phyloP scores from a whole-genome alignment of 495 filamentous ascomycete genomes.

The Neurospora sp. region DNA sequence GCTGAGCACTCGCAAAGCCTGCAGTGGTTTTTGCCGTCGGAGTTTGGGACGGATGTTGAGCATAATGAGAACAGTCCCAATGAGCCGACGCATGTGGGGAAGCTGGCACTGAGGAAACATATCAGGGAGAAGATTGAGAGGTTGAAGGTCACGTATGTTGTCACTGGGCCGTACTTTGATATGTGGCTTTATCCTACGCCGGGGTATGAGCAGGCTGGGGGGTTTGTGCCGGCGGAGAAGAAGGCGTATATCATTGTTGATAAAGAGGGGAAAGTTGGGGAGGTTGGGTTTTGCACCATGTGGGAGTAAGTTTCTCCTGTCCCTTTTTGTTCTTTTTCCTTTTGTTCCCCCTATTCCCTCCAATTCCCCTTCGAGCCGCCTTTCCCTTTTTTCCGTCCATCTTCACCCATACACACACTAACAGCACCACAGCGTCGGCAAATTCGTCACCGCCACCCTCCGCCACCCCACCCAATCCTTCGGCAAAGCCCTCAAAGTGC shows the following conservation, averaged over 20 bases:
- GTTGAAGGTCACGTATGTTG: constrained; percentile 56
- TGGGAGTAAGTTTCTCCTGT: constrained; percentile 44
- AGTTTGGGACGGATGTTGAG: constrained; percentile 68
- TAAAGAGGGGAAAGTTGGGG: constrained; percentile 36
- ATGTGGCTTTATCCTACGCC: constrained; percentile 43
- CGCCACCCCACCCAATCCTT: constrained; percentile 41
- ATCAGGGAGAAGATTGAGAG: constrained; percentile 39
- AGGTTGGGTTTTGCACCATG: constrained; percentile 57
- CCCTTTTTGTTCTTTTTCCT: neutral
- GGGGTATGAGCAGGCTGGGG: constrained; percentile 30
- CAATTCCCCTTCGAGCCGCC: too few species aligned
- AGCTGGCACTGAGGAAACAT: constrained; percentile 53
- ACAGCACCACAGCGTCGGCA: constrained; percentile 45
- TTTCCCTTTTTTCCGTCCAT: too few species aligned
- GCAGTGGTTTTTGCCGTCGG: constrained; percentile 60
- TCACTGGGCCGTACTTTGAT: constrained; percentile 62
- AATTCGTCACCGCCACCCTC: constrained; percentile 50
- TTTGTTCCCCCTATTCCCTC: neutral
- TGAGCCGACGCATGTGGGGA: constrained; percentile 61
- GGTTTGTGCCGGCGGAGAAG: constrained; percentile 46
- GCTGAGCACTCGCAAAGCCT: constrained; percentile 46
- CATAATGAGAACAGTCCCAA: constrained; percentile 44
- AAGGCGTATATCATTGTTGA: constrained; percentile 50
- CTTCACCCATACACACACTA: neutral
- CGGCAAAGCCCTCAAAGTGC: constrained; percentile 52